Evolutionary conservation across 345 rosid genomes (phyloP).

Genomic region (Moricandia arvensis): DNA sequence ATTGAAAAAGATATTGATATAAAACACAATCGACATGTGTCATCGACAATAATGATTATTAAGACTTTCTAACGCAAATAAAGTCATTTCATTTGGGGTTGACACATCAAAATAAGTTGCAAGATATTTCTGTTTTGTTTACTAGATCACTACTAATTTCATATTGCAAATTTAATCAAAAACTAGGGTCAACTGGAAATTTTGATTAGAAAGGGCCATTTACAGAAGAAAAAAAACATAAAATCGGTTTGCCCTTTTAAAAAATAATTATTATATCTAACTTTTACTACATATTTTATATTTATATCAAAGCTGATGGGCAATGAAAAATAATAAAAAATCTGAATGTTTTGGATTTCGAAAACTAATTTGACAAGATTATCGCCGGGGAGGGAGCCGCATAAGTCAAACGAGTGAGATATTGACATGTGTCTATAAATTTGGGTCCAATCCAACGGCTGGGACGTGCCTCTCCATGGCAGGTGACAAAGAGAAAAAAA

Average conservation of each 20-base stretch:
- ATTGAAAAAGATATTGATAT: not conserved
- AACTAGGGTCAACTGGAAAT: not conserved
- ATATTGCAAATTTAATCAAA: not conserved
- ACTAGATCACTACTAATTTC: not conserved
- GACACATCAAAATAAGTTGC: not conserved
- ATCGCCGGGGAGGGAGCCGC: constrained; percentile 2
- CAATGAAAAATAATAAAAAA: no score
- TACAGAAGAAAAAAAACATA: no score
- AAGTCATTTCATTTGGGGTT: not conserved
- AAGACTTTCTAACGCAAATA: constrained; percentile 19
- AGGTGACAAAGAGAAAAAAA: constrained; percentile 29
- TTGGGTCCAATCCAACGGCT: constrained; percentile 38
- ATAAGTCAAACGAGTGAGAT: constrained; percentile 24
- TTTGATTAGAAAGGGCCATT: not conserved
- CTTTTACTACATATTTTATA: no score
- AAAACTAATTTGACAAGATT: constrained; percentile 14
- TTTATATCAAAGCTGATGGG: no score
- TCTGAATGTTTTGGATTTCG: not conserved
- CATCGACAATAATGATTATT: not conserved
- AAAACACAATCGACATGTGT: not conserved
- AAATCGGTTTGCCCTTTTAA: not conserved
- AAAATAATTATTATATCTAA: no score
- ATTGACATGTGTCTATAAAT: constrained; percentile 20
- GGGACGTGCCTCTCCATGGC: constrained; percentile 32
- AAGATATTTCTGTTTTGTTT: not conserved